These are phyloP conservation scores for Rhodotorula babjevae DNA, from an alignment of 768 basidiomycete genomes.

Conservation along the genomic window DNA sequence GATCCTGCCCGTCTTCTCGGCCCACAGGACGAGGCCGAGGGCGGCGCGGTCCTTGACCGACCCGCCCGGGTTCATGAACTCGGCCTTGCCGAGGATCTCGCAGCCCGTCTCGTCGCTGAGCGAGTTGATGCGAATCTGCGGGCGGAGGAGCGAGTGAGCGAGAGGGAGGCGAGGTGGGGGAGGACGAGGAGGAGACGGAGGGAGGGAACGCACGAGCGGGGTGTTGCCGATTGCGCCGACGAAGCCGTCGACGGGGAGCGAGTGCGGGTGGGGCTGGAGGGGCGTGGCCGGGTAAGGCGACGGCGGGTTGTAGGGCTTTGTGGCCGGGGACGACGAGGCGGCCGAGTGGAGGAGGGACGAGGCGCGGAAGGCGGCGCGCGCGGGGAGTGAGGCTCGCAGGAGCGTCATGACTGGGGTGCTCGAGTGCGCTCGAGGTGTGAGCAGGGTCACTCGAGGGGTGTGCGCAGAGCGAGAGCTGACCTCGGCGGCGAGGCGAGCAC, in stretches of 20 bases:
- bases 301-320: not conserved
- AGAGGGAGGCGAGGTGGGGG: not conserved
- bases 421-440: not conserved
- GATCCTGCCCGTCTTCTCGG: constrained; percentile 75
- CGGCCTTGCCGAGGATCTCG: constrained; percentile 88
- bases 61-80: constrained; percentile 97
- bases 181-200: not conserved
- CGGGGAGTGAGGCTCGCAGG: constrained; percentile 3
- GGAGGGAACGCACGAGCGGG: constrained; percentile 62
- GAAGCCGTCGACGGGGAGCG: constrained; percentile 59
- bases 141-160: not conserved
- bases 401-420: not conserved
- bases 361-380: not conserved
- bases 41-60: constrained; percentile 98
- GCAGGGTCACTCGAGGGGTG: too few relatives aligned
- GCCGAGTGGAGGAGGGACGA: not conserved
- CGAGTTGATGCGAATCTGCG: constrained; percentile 72
- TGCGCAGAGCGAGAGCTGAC: not conserved
- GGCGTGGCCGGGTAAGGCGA: constrained; percentile 2
- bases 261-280: constrained; percentile 35
- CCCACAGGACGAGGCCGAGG: constrained; percentile 75
- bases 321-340: not conserved
- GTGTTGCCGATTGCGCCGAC: constrained; percentile 87
- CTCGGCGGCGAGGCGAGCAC: not conserved
- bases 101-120: constrained; percentile 78